Evolutionary conservation across 176 grass and related monocot species (phyloP), one percentile per base, ranked within the genome.

Genomic region (Echinochloa phyllopogon): DNA sequence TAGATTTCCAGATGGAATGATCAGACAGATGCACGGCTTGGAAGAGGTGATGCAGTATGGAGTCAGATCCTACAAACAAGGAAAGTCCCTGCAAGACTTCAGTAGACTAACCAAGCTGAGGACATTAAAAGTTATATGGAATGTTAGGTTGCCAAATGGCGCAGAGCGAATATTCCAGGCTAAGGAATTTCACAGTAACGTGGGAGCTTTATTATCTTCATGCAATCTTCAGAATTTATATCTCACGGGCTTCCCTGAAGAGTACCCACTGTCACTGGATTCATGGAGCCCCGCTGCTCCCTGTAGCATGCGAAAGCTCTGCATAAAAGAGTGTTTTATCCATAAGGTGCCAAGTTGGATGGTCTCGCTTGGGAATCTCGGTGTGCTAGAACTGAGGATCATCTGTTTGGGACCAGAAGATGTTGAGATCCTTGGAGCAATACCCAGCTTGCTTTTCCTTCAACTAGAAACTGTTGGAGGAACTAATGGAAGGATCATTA

Each of bases 331-430:
- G 0, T 47, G 0, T 6, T 6, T 0, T 7, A 67, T 85, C 10
- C 20, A 45, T 29, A 69, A 77, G 17, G 16, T 85, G 20, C 83
- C 83, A 38, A 36, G 12, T 36, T 77, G 73, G 83, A 69, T 85
- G 62, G 21, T 6, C 4, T 58, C 64, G 4, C 74, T 69, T 21
- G 18, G 8, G 60, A 78, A 78, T 59, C 50, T 78, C 1, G 15
- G 6, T 12, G 50, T 69, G 42, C 44, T 85, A 78, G 1, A 70
- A 37, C 12, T 85, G 0, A 1, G 3, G 2, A 17, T 78, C 4
- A 4, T 48, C 7, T 24, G 51, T 13, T 0, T 85, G 20, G 38
- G 25, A 20, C 51, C 63, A 13, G 64, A 85, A 48, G 83, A 77
- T 69, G 74, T 85, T 1, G 41, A 44, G 3, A 77, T 77, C 6